Evolutionary conservation across 2,329 filamentous ascomycete species (phyloP).

Genomic region (Colletotrichum orbiculare): DNA sequence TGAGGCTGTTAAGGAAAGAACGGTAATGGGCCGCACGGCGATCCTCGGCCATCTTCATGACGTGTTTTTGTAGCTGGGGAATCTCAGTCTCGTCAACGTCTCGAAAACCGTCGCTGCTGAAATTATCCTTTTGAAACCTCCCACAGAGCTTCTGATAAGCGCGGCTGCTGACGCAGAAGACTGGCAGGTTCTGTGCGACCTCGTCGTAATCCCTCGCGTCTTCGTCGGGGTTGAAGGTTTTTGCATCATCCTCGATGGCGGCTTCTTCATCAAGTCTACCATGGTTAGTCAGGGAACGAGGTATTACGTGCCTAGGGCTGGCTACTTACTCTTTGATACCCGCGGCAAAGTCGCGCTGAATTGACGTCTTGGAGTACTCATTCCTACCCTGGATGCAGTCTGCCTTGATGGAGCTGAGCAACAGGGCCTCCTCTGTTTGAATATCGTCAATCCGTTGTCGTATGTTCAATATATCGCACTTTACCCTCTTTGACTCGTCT

Average conservation of each 20-base stretch:
- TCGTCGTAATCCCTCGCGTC: slow-evolving; percentile 68
- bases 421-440: slow-evolving; percentile 33
- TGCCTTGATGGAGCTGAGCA: slow-evolving; percentile 26
- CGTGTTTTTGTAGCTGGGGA: slow-evolving; percentile 66
- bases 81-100: slow-evolving; percentile 67
- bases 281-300: slow-evolving; percentile 43
- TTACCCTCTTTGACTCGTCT: slow-evolving; percentile 35
- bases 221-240: slow-evolving; percentile 38
- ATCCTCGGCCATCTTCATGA: slow-evolving; percentile 26
- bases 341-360: slow-evolving; percentile 40
- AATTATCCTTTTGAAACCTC: slow-evolving; percentile 62
- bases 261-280: slow-evolving; percentile 29
- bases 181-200: slow-evolving; percentile 65
- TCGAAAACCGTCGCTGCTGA: slow-evolving; percentile 61
- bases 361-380: slow-evolving; percentile 54
- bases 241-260: slow-evolving; percentile 26
- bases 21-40: slow-evolving; percentile 38
- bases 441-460: slow-evolving; percentile 18
- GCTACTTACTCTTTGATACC: slow-evolving; percentile 59
- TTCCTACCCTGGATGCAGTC: slow-evolving; percentile 67
- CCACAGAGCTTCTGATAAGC: slow-evolving; percentile 72
- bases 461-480: slow-evolving; percentile 17
- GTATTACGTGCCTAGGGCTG: slow-evolving; percentile 46
- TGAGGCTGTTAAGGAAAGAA: slow-evolving; percentile 39
- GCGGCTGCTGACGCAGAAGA: slow-evolving; percentile 73